Evolutionary conservation across 2,329 filamentous ascomycete species (phyloP), one percentile per base, ranked within the genome.

Genomic region (Fusarium scirpi): DNA sequence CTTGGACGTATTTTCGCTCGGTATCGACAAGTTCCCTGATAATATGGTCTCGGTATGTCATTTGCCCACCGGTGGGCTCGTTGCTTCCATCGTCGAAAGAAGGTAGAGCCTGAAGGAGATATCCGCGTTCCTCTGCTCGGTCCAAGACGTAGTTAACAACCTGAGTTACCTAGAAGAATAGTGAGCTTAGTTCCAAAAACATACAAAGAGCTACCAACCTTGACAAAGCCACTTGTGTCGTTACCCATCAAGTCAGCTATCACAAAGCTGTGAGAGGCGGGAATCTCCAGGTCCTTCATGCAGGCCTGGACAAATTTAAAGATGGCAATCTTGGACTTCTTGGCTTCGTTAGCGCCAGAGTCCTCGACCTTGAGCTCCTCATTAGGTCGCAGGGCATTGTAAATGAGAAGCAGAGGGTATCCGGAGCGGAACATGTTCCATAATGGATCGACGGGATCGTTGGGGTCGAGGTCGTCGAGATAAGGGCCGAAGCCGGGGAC

Each of bases 1-100:
- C 96, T 79, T 98, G 94, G 6, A 98, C 96, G 75, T 99, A 99
- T 81, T 98, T 98, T 68, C 96, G 91, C 81, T 99, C 96, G 3
- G 95, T 98, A 74, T 95, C 93, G 59, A 99, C 92, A 48, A 99
- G 83, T 81, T 99, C 96, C 76, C 92, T 90, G 45, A 99, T 89
- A 66, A 98, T 94, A 79, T 98, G 92, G 76, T 98, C 93, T 71
- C 94, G 85, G 72, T 91, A 90, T 70, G 86, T 90, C 85, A 91
- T 91, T 78, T 93, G 88, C 3, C 89, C 89, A 59, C 90, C 88
- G 49, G 91, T 84, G 8, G 59, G 65, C 6, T 91, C 84, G 7
- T 59, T 71, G 4, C 80, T 78, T 15, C 85, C 85, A 38, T 87
- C 85, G 65, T 89, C 86, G 16, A 85, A 84, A 40, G 88, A 88